Base-by-base conservation (phyloP, 2,329 filamentous ascomycete species). In the Myriosclerotinia curreyana region DNA sequence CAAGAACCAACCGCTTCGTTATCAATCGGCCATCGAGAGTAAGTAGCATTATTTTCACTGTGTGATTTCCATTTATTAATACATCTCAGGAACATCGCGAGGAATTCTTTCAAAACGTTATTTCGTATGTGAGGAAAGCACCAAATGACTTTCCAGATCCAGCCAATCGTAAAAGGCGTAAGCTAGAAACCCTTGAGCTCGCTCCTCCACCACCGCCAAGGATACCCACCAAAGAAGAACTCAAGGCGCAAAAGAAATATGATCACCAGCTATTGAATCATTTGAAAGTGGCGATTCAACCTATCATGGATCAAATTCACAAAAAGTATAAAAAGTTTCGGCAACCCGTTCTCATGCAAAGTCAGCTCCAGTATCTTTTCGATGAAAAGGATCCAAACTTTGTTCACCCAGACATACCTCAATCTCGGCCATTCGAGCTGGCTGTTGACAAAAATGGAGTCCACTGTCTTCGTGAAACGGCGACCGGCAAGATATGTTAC, bases 261-360 rank as follows among this genome's bases (percentile, higher is more conserved):
- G 96, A 99, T 73, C 87, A 91, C 56, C 87, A 94, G 68, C 85
- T 88, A 14, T 82, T 98, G 62, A 97, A 98, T 74, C 80, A 89
- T 65, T 80, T 99, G 69, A 99, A 98, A 79, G 87, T 96, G 48
- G 82, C 89, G 61, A 86, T 99, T 62, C 93, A 97, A 76, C 92
- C 91, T 2, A 91, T 98, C 70, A 97, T 99, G 92, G 94, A 99
- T 70, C 92, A 97, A 77, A 91, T 99, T 74, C 95, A 96, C 75
- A 82, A 83, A 67, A 92, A 90, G 74, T 96, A 96, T 78, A 91
- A 89, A 74, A 92, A 92, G 70, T 98, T 98, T 77, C 85, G 92
- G 66, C 86, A 87, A 63, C 88, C 91, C 1, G 85, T 91, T 50
- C 88, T 99, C 66, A 86, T 91, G 2, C 87, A 91, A 60, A 76